A percentile compares a stretch with the other conserved stretches of the same genome.
These are phyloP conservation scores for Candida frijolesensis DNA, from an alignment of 1,139 yeast genomes.

Conservation along the genomic window DNA sequence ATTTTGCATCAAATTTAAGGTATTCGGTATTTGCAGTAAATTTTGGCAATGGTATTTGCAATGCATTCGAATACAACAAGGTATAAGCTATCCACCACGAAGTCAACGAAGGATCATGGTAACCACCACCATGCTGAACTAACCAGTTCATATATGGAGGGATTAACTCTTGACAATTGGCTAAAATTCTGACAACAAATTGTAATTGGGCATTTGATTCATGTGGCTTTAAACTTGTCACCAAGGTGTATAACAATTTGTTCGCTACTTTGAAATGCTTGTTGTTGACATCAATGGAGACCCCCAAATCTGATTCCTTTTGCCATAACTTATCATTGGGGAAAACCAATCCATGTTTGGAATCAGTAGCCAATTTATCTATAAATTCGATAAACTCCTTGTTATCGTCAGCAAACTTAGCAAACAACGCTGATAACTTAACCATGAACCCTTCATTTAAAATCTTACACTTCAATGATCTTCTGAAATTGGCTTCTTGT, in stretches of 20 bases:
- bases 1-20: constrained; percentile 19
- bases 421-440: constrained; percentile 56
- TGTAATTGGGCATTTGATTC: constrained; percentile 66
- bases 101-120: constrained; percentile 70
- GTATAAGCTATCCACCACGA: constrained; percentile 85
- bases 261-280: constrained; percentile 62
- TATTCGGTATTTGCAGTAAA: constrained; percentile 10
- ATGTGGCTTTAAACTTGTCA: constrained; percentile 78
- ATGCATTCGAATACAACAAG: constrained; percentile 58
- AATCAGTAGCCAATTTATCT: constrained; percentile 49
- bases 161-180: constrained; percentile 65
- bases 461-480: constrained; percentile 71
- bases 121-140: constrained; percentile 55
- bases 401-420: constrained; percentile 24
- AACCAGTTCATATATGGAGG: constrained; percentile 69
- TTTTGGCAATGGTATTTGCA: constrained; percentile 55
- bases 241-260: constrained; percentile 62
- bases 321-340: constrained; percentile 63
- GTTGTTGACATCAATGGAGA: constrained; percentile 42
- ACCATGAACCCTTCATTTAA: constrained; percentile 77
- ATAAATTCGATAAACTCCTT: constrained; percentile 50
- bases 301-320: constrained; percentile 22
- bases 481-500: constrained; percentile 61
- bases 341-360: constrained; percentile 62
- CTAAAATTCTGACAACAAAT: constrained; percentile 54